Evolutionary conservation across 805 yeast genomes (phyloP).

Genomic region (Hanseniaspora opuntiae): DNA sequence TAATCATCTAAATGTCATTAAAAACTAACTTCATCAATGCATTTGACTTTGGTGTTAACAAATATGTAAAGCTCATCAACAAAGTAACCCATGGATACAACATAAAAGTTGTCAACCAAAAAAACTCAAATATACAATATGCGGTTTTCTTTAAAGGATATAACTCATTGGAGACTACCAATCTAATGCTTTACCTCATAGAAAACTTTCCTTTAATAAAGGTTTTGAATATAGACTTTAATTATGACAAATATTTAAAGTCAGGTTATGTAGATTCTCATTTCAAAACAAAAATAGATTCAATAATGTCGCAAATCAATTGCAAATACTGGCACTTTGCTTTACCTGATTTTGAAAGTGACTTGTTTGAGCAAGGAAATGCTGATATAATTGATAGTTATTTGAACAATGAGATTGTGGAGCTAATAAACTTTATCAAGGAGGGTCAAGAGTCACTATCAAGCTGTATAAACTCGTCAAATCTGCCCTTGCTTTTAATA

Average conservation of each 20-base stretch:
- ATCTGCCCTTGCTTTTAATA: background rate
- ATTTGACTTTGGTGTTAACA: slow-evolving; percentile 1
- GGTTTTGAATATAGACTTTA: background rate
- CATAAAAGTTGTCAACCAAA: background rate
- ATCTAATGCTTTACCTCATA: background rate
- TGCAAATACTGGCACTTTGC: slow-evolving; percentile 5
- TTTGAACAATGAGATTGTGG: background rate
- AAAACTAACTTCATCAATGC: background rate
- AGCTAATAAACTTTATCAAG: background rate
- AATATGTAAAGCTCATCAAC: background rate
- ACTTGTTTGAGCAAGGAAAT: background rate
- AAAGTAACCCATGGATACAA: background rate
- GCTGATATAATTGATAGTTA: background rate
- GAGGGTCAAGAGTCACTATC: background rate
- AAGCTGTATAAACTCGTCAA: background rate
- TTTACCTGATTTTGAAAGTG: background rate
- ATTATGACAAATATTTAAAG: background rate
- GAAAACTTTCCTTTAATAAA: background rate
- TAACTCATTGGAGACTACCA: background rate
- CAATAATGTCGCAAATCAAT: background rate
- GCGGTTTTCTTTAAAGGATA: slow-evolving; percentile 1
- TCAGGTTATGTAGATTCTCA: background rate
- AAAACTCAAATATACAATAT: background rate
- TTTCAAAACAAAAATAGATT: background rate
- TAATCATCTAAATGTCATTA: background rate